Evolutionary conservation across 805 yeast genomes (phyloP).

Genomic region (Wickerhamomyces strasburgensis): DNA sequence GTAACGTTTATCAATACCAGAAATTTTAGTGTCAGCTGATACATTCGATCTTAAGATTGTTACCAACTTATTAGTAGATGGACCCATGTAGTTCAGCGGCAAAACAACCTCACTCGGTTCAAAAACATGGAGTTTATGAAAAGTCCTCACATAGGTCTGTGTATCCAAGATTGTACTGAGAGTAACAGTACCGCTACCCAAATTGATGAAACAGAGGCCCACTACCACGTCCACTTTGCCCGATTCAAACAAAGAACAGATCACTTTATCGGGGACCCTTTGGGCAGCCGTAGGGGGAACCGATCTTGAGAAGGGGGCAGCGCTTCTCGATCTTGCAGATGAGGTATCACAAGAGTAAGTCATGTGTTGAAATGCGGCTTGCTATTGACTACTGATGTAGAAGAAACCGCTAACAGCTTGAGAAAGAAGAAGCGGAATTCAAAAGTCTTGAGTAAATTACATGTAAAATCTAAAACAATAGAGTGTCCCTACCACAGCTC

Average conservation of each 20-base stretch:
- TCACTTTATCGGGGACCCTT: conserved; percentile 17
- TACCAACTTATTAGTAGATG: conserved; percentile 28
- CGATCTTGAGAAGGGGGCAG: neutral
- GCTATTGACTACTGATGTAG: too few species aligned
- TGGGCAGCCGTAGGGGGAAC: conserved; percentile 6
- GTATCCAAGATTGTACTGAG: conserved; percentile 38
- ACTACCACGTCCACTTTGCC: conserved; percentile 27
- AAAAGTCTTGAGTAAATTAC: too few species aligned
- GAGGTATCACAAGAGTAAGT: too few species aligned
- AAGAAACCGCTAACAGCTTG: too few species aligned
- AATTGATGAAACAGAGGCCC: conserved; percentile 36
- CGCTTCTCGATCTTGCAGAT: neutral
- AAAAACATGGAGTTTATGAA: conserved; percentile 35
- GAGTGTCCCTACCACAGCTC: too few species aligned
- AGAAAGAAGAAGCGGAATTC: too few species aligned
- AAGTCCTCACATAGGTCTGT: conserved; percentile 40
- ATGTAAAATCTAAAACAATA: too few species aligned
- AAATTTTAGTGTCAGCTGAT: conserved; percentile 21
- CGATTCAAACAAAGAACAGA: conserved; percentile 27
- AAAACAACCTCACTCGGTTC: conserved; percentile 33
- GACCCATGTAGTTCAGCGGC: conserved; percentile 27
- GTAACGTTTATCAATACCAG: conserved; percentile 20
- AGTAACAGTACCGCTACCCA: conserved; percentile 34
- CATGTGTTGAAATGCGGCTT: too few species aligned
- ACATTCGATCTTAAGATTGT: conserved; percentile 33